These are phyloP conservation scores for Aeschynomene evenia DNA, from an alignment of 306 rosid genomes.

Conservation along the genomic window DNA sequence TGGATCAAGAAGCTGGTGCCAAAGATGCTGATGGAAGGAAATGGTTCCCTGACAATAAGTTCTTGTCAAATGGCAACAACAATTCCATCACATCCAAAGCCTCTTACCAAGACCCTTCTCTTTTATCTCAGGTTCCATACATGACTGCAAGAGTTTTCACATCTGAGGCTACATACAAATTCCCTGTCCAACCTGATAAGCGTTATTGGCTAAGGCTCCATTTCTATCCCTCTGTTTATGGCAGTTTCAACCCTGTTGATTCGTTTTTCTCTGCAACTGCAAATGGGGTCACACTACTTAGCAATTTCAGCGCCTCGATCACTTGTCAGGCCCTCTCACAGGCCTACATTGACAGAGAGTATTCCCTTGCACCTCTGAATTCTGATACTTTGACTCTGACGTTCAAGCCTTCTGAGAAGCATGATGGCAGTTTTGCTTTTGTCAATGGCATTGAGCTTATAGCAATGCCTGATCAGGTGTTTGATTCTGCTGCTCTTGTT, in stretches of 20 bases:
- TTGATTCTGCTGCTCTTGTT: slow-evolving; percentile 34
- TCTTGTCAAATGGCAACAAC: background rate
- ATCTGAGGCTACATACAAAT: slow-evolving; percentile 40
- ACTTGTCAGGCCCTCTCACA: slow-evolving; percentile 52
- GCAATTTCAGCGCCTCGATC: slow-evolving; percentile 48
- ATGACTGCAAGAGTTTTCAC: slow-evolving; percentile 52
- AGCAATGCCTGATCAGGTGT: slow-evolving; percentile 41
- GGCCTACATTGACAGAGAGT: slow-evolving; percentile 52
- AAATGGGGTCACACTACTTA: slow-evolving; percentile 44
- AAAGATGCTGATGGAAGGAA: slow-evolving; percentile 44
- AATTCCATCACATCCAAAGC: slow-evolving; percentile 39
- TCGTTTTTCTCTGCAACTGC: slow-evolving; percentile 49
- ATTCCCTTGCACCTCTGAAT: slow-evolving; percentile 45
- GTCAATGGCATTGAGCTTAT: slow-evolving; percentile 52
- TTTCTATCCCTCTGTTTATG: slow-evolving; percentile 50
- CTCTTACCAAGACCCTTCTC: slow-evolving; percentile 51
- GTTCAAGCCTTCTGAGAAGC: slow-evolving; percentile 46
- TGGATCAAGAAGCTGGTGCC: slow-evolving; percentile 26
- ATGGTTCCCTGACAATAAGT: slow-evolving; percentile 49
- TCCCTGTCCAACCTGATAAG: slow-evolving; percentile 31
- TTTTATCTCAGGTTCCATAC: slow-evolving; percentile 45
- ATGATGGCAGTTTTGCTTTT: slow-evolving; percentile 37
- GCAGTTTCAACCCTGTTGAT: slow-evolving; percentile 3
- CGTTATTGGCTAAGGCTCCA: slow-evolving; percentile 59
- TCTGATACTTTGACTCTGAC: slow-evolving; percentile 34